phyloP scores from a whole-genome alignment of 2,329 filamentous ascomycete genomes.

The Hypoxylon sp. region DNA sequence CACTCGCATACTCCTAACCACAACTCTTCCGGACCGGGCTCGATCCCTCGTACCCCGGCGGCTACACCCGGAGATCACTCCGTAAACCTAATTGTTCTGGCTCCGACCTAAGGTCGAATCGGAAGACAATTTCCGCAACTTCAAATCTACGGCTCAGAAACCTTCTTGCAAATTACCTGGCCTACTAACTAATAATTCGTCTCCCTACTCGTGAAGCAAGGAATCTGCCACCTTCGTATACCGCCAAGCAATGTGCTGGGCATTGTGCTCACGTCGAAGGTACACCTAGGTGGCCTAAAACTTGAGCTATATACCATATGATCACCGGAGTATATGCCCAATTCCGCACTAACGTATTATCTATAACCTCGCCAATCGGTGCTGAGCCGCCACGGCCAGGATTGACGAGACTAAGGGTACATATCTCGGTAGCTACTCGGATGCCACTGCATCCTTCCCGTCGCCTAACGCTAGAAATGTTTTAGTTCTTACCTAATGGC shows the following conservation, averaged over 20 bases:
- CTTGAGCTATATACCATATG: background rate
- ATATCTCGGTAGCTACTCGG: background rate
- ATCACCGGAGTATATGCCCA: background rate
- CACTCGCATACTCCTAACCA: slow-evolving; percentile 39
- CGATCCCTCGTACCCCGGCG: slow-evolving; percentile 18
- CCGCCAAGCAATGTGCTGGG: background rate
- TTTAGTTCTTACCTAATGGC: slow-evolving; percentile 24
- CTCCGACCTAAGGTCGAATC: slow-evolving; percentile 2
- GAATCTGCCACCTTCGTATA: background rate
- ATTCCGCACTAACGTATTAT: background rate
- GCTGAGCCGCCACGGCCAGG: background rate
- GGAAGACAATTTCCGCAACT: background rate
- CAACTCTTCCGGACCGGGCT: slow-evolving; percentile 20
- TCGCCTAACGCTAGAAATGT: slow-evolving; percentile 21
- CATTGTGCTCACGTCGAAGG: background rate
- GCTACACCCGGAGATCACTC: slow-evolving; percentile 9
- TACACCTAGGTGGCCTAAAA: background rate
- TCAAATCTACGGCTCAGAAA: background rate
- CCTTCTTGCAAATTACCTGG: background rate
- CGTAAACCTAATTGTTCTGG: slow-evolving; percentile 4
- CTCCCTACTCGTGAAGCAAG: background rate
- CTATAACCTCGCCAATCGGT: background rate
- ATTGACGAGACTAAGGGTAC: slow-evolving; percentile 3
- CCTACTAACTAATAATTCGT: background rate
- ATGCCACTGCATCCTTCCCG: slow-evolving; percentile 14